Evolutionary conservation across 768 basidiomycete species (phyloP), one percentile per base, ranked within the genome.

Genomic region (Suillus ampliporus): DNA sequence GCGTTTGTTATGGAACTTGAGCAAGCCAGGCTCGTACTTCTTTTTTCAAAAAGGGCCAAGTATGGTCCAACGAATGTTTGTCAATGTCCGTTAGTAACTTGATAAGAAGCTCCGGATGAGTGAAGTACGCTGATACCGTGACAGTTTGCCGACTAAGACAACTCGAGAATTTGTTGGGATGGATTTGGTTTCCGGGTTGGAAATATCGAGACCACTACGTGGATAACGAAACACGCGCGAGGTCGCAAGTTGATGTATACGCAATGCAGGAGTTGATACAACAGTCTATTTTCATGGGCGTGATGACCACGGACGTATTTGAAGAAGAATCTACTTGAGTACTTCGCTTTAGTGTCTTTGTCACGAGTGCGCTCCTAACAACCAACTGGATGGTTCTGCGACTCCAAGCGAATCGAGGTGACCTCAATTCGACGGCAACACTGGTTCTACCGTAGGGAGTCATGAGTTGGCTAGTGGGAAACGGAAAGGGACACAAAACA

Each of bases 141-240:
- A 92, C 9, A 77, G 80, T 56, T 76, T 83, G 15, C 84, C 74
- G 47, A 92, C 77, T 71, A 83, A 92, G n/a, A 72, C 57, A 52
- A 90, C 83, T 34, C 91, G 83, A 1, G 85, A 84, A 21, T 75
- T 61, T 11, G 75, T 67, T 5, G 74, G 68, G 4, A 78, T 72
- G 2, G 76, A 68, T 2, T 79, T 84, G 5, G 84, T 84, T 9
- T 84, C 79, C 0, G 85, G 79, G 68, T 91, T 85, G 8, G 90
- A 90, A 21, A 93, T 82, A 58, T 93, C 91, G 34, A 93, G 78
- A 4, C 91, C 91, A 51, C 93, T 87, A n/a, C 91, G 84, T 17
- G 92, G 91, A 40, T 90, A 91, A 41, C 74, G 75, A 70, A 85
- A 89, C 21, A 91, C 77, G n/a, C 60, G 64, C 53, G 37, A 53